phyloP scores from a whole-genome alignment of 2,329 filamentous ascomycete species.

The Calonectria pteridis region DNA sequence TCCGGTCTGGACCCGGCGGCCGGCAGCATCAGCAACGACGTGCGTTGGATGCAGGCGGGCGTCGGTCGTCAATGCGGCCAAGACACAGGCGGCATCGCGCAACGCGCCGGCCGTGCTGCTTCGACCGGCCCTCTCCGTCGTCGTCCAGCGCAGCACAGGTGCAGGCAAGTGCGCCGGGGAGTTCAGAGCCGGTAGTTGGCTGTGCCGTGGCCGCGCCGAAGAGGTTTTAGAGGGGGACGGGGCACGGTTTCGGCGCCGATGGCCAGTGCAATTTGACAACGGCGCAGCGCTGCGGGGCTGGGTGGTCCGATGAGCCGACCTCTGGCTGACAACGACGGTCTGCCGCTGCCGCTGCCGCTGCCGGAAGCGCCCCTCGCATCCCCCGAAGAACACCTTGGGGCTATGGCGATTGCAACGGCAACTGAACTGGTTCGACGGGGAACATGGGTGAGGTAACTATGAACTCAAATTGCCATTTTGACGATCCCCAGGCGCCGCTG shows the following conservation, averaged over 20 bases:
- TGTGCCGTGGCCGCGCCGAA: conserved; percentile 17
- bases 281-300: conserved; percentile 6
- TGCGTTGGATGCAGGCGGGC: conserved; percentile 24
- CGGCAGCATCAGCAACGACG: conserved; percentile 22
- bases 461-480: conserved; percentile 9
- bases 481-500: not conserved
- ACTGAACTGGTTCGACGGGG: conserved; percentile 13
- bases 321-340: not conserved
- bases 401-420: not conserved
- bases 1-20: conserved; percentile 21
- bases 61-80: conserved; percentile 24
- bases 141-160: conserved; percentile 1
- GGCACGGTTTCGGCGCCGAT: conserved; percentile 17
- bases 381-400: conserved; percentile 16
- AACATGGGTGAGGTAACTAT: conserved; percentile 13
- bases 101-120: conserved; percentile 11
- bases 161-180: conserved; percentile 25
- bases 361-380: conserved; percentile 13
- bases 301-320: conserved; percentile 8
- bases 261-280: conserved; percentile 4
- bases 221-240: not conserved
- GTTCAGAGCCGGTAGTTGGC: conserved; percentile 24
- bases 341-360: conserved; percentile 18
- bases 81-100: conserved; percentile 21
- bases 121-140: conserved; percentile 10